Evolutionary conservation across 1,284 basidiomycete genomes (phyloP).

Genomic region (Sphaerobolus stellatus): DNA sequence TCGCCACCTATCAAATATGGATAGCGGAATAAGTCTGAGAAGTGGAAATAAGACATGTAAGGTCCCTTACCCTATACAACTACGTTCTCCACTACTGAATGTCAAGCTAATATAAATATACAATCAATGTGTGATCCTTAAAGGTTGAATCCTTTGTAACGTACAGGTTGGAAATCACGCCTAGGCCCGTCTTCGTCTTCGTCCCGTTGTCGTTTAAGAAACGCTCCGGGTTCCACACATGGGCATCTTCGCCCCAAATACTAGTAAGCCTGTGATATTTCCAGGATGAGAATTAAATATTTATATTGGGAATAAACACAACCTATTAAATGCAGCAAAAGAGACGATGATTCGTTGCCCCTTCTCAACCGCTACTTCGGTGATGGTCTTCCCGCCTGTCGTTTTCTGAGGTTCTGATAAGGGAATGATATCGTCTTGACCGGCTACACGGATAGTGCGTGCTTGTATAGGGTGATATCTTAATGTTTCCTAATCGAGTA

Average conservation of each 20-base stretch:
- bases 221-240: constrained; percentile 26
- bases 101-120: neutral
- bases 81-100: constrained; percentile 19
- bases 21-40: neutral
- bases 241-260: constrained; percentile 27
- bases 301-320: neutral
- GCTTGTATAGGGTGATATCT: constrained; percentile 26
- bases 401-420: constrained; percentile 37
- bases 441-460: constrained; percentile 28
- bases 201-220: constrained; percentile 17
- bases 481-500: constrained; percentile 19
- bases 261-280: neutral
- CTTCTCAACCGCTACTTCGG: constrained; percentile 34
- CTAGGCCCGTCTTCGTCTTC: constrained; percentile 15
- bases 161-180: constrained; percentile 24
- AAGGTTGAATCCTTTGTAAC: constrained; percentile 13
- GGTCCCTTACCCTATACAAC: constrained; percentile 24
- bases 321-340: constrained; percentile 19
- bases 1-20: constrained; percentile 42
- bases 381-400: constrained; percentile 30
- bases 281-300: neutral
- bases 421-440: constrained; percentile 44
- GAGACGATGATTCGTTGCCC: constrained; percentile 37
- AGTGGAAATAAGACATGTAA: neutral
- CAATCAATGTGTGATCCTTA: neutral